Evolutionary conservation across 192 early-diverging fungal genomes (phyloP).

Genomic region (Coemansia sp.): DNA sequence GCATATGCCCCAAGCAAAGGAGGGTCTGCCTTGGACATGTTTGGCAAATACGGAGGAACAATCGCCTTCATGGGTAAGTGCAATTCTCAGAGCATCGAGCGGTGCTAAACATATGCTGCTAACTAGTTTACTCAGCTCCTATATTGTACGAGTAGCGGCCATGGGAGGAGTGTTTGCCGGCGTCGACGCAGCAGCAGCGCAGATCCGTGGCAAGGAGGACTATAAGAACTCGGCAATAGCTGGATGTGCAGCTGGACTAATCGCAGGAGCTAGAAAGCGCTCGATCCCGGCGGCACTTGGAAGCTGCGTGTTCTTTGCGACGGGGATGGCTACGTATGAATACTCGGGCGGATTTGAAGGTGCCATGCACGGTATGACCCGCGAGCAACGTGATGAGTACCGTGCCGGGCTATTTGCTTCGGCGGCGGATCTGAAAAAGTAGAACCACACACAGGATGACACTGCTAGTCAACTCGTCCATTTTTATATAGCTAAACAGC

Average conservation of each 20-base stretch:
- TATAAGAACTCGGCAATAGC: constrained; percentile 68
- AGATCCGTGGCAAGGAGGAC: constrained; percentile 68
- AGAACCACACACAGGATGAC: not conserved
- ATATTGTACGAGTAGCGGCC: constrained; percentile 56
- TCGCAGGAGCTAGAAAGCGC: constrained; percentile 61
- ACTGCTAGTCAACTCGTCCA: not conserved
- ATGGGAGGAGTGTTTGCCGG: constrained; percentile 79
- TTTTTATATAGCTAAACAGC: not conserved
- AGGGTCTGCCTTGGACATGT: constrained; percentile 52
- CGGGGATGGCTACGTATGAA: constrained; percentile 67
- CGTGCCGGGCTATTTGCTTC: constrained; percentile 46
- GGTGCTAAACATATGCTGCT: not conserved
- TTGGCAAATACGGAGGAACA: constrained; percentile 64
- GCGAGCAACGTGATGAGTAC: constrained; percentile 49
- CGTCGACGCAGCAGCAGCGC: constrained; percentile 58
- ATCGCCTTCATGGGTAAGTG: constrained; percentile 70
- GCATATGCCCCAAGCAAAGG: constrained; percentile 49
- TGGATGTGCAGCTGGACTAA: constrained; percentile 71
- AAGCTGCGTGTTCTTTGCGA: constrained; percentile 63
- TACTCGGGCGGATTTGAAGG: constrained; percentile 56
- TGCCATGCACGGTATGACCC: constrained; percentile 43
- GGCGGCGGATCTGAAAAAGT: constrained; percentile 43
- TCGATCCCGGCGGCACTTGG: constrained; percentile 64
- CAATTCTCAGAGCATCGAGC: not conserved
- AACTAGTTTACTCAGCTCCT: not conserved